These are phyloP conservation scores for Aspergillus spinulosporus DNA, from an alignment of 2,329 filamentous ascomycete genomes.

Conservation along the genomic window DNA sequence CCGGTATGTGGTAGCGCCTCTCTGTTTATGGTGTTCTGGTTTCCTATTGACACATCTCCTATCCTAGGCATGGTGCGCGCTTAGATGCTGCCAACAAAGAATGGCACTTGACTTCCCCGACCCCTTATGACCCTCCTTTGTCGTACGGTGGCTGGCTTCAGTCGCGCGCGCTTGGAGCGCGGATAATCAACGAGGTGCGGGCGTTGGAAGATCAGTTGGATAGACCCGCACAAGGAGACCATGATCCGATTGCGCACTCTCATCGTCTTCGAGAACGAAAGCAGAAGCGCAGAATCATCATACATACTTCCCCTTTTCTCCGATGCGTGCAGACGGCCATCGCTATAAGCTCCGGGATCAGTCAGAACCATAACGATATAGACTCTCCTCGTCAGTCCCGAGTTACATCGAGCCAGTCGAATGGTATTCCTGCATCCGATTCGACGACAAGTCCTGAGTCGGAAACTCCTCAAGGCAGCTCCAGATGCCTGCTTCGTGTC, in stretches of 20 bases:
- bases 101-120: conserved; percentile 91
- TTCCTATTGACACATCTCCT: conserved; percentile 41
- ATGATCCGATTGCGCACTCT: conserved; percentile 9
- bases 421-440: conserved; percentile 6
- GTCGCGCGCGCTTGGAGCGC: conserved; percentile 74
- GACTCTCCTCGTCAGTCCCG: conserved; percentile 16
- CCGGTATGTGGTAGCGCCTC: conserved; percentile 32
- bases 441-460: conserved; percentile 6
- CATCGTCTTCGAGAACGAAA: conserved; percentile 24
- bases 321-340: conserved; percentile 91
- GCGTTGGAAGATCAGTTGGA: conserved; percentile 42
- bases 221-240: conserved; percentile 12
- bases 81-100: conserved; percentile 92
- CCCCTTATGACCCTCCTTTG: conserved; percentile 91
- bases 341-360: conserved; percentile 81
- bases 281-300: conserved; percentile 72
- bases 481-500: conserved; percentile 61
- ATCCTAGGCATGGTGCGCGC: conserved; percentile 77
- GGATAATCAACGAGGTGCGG: conserved; percentile 73
- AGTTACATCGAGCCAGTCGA: neutral
- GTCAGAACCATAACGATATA: conserved; percentile 40
- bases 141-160: conserved; percentile 95
- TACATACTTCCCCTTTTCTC: conserved; percentile 92
- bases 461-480: conserved; percentile 8
- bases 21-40: neutral